Base-by-base conservation (phyloP, 306 rosid species). In the Cajanus cajan region DNA sequence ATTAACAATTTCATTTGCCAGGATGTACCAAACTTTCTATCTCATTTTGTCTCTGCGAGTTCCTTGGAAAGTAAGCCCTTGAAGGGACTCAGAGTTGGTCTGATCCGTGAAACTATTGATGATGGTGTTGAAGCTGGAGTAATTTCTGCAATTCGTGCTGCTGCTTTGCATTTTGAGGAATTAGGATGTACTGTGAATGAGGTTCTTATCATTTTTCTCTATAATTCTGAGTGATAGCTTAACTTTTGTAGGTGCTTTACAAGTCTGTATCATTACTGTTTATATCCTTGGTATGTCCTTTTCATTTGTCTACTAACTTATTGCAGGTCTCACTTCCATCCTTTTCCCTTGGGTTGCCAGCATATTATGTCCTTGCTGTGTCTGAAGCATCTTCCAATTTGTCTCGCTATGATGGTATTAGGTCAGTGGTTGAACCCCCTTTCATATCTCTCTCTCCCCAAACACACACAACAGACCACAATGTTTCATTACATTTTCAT, bases 371-470 rank as follows among this genome's bases (percentile, higher is more conserved):
- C 81, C 89, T 95, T 68, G 99, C 99, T 65, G 83, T 89, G 64
- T 95, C 97, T 18, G 99, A 95, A 82, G 87, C 99, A 33, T 93
- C 99, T 83, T 95, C 98, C 55, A 95, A 95, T 88, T 84, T 95
- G 82, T 91, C 99, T 18, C 99, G 99, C 78, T 95, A 95, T 80
- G 99, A 95, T 70, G 94, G 98, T 44, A 82, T 95, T 71, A 91
- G 99, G 99, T 95, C 82, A 73, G 78, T 10, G 45, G 36, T 65
- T 59, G 74, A 59, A 50, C 18, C 28, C 51, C 9, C 5, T 5
- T 7, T n/a, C 47, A 16, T 25, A 31, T 51, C 33, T 45, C 57
- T 51, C 63, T 50, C 6, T 21, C 9, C 57, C 16, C 1, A 24
- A 15, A 64, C 8, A 22, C 36, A 54, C 58, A 24, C 44, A 51